Percentiles rank a stretch among this genome's conserved stretches.
phyloP scores from a whole-genome alignment of 1,284 basidiomycete species.

The Puccinia coronata region DNA sequence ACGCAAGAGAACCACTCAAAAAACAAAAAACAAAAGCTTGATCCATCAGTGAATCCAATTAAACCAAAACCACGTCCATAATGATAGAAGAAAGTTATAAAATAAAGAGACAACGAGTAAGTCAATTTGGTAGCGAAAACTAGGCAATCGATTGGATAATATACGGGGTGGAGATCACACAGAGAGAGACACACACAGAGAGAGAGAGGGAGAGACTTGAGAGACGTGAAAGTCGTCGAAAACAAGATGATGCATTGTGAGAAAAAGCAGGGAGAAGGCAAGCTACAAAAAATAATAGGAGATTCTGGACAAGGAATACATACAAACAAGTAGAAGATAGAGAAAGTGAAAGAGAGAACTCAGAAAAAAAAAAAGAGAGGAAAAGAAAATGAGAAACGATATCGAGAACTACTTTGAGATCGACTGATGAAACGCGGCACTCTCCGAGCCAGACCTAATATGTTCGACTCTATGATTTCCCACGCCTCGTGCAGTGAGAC shows the following conservation, averaged over 20 bases:
- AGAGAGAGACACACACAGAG: background rate
- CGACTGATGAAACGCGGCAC: background rate
- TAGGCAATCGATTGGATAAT: background rate
- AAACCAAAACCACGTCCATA: background rate
- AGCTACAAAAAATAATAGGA: background rate
- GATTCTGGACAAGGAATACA: background rate
- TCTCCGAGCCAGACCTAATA: background rate
- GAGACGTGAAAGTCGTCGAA: too few relatives aligned
- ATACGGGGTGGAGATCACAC: background rate
- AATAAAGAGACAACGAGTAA: background rate
- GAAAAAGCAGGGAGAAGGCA: background rate
- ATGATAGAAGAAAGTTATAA: background rate
- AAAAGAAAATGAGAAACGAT: background rate
- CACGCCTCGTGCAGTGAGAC: background rate
- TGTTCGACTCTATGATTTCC: background rate
- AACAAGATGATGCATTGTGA: background rate
- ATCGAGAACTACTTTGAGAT: background rate
- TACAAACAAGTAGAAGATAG: background rate
- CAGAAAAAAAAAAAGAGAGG: too few relatives aligned
- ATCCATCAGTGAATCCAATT: background rate
- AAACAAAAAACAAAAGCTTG: background rate
- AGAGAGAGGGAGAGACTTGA: too few relatives aligned
- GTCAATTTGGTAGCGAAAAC: background rate
- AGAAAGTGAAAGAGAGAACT: background rate
- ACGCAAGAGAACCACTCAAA: background rate